Base-by-base conservation (phyloP, 2,329 filamentous ascomycete genomes). In the Beauveria sp. region DNA sequence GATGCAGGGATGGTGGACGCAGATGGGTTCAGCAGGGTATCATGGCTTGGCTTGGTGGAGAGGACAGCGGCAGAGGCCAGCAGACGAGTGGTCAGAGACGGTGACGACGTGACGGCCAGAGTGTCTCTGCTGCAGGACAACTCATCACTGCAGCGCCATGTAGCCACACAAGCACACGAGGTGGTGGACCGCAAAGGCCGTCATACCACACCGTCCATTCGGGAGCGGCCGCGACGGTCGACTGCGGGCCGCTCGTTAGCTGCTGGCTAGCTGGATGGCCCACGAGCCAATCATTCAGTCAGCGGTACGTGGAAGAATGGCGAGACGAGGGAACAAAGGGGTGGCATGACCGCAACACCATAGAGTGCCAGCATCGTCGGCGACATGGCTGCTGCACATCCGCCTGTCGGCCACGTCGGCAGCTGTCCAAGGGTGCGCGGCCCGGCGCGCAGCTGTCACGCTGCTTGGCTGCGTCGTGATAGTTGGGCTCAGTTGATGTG, bases 61-160 rank as follows among this genome's bases (percentile, higher is more conserved):
- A 55, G 26, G 18, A 9, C 9, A 38, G 30, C 47, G 49, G 47
- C 30, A 42, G 52, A 45, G 34, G 40, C 40, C 28, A 42, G 52
- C 45, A 38, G 28, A 42, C 14, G 20, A 62, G 43, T 46, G 55
- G 42, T 12, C 61, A 52, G 50, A 62, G 30, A 34, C 9, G 38
- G 55, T 57, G 46, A 49, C 49, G 30, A 47, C 45, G 56, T 62
- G 61, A 62, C 50, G 45, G 58, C 18, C 34, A 54, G 14, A 62
- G 28, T 62, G 54, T 47, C 34, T 58, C 43, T 62, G 61, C 55
- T 58, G 55, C 47, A 58, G 61, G 61, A 58, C 61, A 62, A 59
- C 61, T 62, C 61, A 62, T 58, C 55, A 55, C 10, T 62, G 61
- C 61, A 62, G 61, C 47, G 58, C 55, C 49, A 56, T 62, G 54